Evolutionary conservation across 2,329 filamentous ascomycete species (phyloP).

Genomic region (Magnaporthales sp.): DNA sequence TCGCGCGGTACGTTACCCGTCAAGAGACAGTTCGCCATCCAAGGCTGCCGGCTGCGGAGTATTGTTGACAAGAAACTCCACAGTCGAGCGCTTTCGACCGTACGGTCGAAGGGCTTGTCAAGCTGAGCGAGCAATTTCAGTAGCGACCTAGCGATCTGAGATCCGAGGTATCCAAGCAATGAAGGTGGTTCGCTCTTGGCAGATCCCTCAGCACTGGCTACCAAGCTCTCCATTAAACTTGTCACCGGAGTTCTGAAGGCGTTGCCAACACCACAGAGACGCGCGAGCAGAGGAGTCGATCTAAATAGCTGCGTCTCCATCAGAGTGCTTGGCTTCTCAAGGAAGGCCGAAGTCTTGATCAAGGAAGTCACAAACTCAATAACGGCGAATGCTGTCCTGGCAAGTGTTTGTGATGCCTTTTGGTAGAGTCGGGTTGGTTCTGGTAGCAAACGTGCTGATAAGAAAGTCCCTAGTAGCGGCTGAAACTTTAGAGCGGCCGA

Average conservation of each 20-base stretch:
- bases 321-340: slow-evolving; percentile 53
- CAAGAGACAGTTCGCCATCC: slow-evolving; percentile 88
- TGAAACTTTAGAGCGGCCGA: slow-evolving; percentile 66
- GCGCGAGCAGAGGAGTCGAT: slow-evolving; percentile 64
- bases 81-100: slow-evolving; percentile 55
- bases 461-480: slow-evolving; percentile 63
- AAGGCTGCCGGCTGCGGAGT: slow-evolving; percentile 84
- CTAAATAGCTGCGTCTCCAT: slow-evolving; percentile 77
- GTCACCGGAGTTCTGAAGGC: slow-evolving; percentile 58
- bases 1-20: slow-evolving; percentile 81
- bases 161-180: slow-evolving; percentile 80
- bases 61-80: slow-evolving; percentile 86
- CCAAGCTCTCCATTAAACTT: slow-evolving; percentile 62
- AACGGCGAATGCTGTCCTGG: slow-evolving; percentile 53
- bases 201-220: slow-evolving; percentile 58
- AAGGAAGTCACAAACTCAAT: slow-evolving; percentile 60
- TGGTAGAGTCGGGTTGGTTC: slow-evolving; percentile 53
- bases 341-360: slow-evolving; percentile 58
- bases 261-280: slow-evolving; percentile 64
- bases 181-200: slow-evolving; percentile 72
- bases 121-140: slow-evolving; percentile 68
- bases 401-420: slow-evolving; percentile 43
- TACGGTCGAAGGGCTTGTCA: slow-evolving; percentile 64
- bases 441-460: slow-evolving; percentile 50
- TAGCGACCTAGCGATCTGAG: slow-evolving; percentile 76